Evolutionary conservation across 148 eudicot genomes (phyloP), one percentile per base, ranked within the genome.

Genomic region (Salicornia ramosissima): DNA sequence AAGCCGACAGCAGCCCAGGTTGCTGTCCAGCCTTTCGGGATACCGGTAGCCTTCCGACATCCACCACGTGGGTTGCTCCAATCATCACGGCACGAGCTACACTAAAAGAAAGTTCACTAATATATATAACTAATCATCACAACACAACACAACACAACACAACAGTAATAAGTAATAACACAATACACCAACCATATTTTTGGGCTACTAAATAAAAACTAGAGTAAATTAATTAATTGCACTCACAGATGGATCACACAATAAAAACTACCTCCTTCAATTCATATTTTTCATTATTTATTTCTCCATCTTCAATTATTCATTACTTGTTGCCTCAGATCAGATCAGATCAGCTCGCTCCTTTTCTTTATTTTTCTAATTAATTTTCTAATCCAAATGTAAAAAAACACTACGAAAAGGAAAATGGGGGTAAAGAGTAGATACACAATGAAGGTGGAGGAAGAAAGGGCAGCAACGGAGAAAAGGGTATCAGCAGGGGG

Each of bases 371-470:
- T 11, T 0, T 53, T 51, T 54, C 26, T n/a, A n/a, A n/a, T n/a
- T 40, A 36, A 36, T 36, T 36, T 36, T 62, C 39, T 59, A n/a
- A 51, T 34, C 65, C 2, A 55, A 4, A 28, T 3, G 19, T 16
- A 24, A 30, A 29, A 59, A 33, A 14, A 34, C 0, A 1, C n/a
- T n/a, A 52, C n/a, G n/a, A 19, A 1, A 0, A n/a, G 43, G 15
- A 74, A 80, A 75, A 84, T 87, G 86, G 63, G 75, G 52, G 77
- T 71, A 10, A n/a, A n/a, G n/a, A n/a, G n/a, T n/a, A n/a, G n/a
- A n/a, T 94, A 90, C 47, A 73, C 83, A 0, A 87, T 83, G 66
- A 81, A 90, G 68, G 98, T 90, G 18, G 97, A 85, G 73, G 96
- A 75, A 31, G 75, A 79, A 13, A 77, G 80, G 80, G 77, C 79